phyloP scores from a whole-genome alignment of 2,329 filamentous ascomycete species.

The Diaporthe australafricana region DNA sequence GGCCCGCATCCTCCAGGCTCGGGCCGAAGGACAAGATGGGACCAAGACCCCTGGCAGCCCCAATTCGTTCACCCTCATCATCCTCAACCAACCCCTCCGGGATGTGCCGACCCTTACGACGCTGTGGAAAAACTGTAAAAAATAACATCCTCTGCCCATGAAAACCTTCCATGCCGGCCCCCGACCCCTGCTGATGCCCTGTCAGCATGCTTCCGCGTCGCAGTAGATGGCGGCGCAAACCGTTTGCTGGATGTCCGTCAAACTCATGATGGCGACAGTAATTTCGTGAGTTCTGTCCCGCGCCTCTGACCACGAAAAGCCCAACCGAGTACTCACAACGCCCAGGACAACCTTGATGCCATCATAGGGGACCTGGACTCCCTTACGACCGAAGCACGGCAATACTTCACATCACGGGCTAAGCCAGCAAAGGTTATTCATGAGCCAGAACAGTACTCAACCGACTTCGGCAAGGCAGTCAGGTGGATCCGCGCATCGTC shows the following conservation, averaged over 20 bases:
- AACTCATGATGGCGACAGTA: slow-evolving; percentile 42
- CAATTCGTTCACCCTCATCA: slow-evolving; percentile 55
- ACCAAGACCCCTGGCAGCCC: neutral
- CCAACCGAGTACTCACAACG: neutral
- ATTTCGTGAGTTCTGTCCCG: slow-evolving; percentile 46
- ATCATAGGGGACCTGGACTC: slow-evolving; percentile 96
- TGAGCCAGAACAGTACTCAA: slow-evolving; percentile 85
- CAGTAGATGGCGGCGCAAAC: slow-evolving; percentile 93
- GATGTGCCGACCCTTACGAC: slow-evolving; percentile 59
- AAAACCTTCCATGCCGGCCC: neutral
- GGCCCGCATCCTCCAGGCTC: slow-evolving; percentile 38
- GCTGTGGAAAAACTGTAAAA: slow-evolving; percentile 63
- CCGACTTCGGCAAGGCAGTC: slow-evolving; percentile 90
- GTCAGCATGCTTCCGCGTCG: slow-evolving; percentile 75
- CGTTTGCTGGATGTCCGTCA: slow-evolving; percentile 64
- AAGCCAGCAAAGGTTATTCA: slow-evolving; percentile 70
- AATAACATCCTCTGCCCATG: slow-evolving; percentile 29
- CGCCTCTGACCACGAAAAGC: neutral
- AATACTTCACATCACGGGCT: slow-evolving; percentile 71
- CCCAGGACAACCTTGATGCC: slow-evolving; percentile 69
- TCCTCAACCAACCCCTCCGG: slow-evolving; percentile 64
- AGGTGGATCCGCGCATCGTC: slow-evolving; percentile 61
- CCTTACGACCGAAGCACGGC: slow-evolving; percentile 68
- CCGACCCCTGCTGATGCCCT: slow-evolving; percentile 11
- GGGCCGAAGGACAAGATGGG: slow-evolving; percentile 6